Percentiles rank a stretch among this genome's conserved stretches.
These are phyloP conservation scores for Phytophthora boehmeriae DNA, from an alignment of 352 stramenopile genomes.

Conservation along the genomic window DNA sequence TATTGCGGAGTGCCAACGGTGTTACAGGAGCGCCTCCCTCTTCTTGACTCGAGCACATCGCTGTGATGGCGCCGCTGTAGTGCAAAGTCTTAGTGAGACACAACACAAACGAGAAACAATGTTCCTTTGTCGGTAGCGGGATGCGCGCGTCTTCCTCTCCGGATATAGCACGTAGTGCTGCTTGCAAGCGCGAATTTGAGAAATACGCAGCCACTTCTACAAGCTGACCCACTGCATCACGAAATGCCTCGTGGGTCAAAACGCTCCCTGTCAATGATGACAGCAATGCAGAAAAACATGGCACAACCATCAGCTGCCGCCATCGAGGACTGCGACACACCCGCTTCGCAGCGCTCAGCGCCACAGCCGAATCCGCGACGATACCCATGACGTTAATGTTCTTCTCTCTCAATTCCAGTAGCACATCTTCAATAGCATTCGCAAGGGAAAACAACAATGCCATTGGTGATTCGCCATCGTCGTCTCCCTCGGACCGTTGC, in stretches of 20 bases:
- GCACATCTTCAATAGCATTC: slow-evolving; percentile 61
- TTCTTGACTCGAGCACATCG: slow-evolving; percentile 46
- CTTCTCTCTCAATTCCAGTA: slow-evolving; percentile 51
- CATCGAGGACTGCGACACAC: slow-evolving; percentile 49
- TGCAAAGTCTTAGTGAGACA: slow-evolving; percentile 56
- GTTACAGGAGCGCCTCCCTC: slow-evolving; percentile 11
- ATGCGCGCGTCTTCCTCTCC: slow-evolving; percentile 50
- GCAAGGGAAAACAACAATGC: slow-evolving; percentile 28
- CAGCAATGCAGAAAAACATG: slow-evolving; percentile 64
- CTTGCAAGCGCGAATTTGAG: slow-evolving; percentile 51
- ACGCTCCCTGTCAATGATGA: slow-evolving; percentile 59
- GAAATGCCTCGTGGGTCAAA: slow-evolving; percentile 59
- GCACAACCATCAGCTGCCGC: slow-evolving; percentile 64
- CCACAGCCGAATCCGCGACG: slow-evolving; percentile 69
- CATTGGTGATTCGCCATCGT: slow-evolving; percentile 18
- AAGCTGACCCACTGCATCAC: slow-evolving; percentile 53
- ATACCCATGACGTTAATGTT: slow-evolving; percentile 79
- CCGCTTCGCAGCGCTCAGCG: slow-evolving; percentile 56
- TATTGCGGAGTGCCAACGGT: slow-evolving; percentile 57
- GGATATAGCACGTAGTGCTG: slow-evolving; percentile 39
- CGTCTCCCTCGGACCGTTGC: slow-evolving; percentile 25
- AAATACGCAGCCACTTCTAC: slow-evolving; percentile 74
- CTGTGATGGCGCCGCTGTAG: slow-evolving; percentile 61
- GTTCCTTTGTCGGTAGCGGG: slow-evolving; percentile 55
- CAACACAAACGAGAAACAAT: slow-evolving; percentile 71